Base-by-base conservation (phyloP, 805 yeast genomes). In the Candida berthetii region DNA sequence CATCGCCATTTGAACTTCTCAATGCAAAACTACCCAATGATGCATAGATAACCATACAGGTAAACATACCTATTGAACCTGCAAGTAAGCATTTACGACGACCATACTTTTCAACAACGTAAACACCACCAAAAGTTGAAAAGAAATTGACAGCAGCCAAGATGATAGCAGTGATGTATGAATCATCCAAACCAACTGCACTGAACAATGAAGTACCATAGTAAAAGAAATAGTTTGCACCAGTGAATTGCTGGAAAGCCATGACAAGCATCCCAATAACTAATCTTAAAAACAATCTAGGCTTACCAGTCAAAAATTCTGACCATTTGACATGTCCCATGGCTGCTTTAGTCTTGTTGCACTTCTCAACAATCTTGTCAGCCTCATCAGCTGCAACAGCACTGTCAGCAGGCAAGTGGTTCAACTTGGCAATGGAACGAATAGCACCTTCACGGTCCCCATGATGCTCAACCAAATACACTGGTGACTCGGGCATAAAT, bases 401-500 rank as follows among this genome's bases (percentile, higher is more conserved):
- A 44, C 72, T 70, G 41, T 76, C 77, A 10, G 62, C 45, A 3
- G 66, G 47, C 28, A 68, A 62, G 52, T 71, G 72, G 66, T 80
- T 80, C 45, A 79, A 68, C 43, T 53, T 69, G 18, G 78, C 76
- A 48, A 82, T 60, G 11, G 83, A 71, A 3, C 46, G 44, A 52
- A 61, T 72, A 34, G 87, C 87, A 42, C 75, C 77, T 28, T 76
- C 81, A 29, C 68, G 47, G 42, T 62, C 68, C 35, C 63, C 66
- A 46, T 64, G 65, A 14, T 52, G 42, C 58, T 72, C 78, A 43
- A 72, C 66, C 56, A 77, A 68, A 64, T 58, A 82, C 55, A 85
- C 66, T 47, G 88, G 84, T 28, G 85, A 78, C 64, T 82, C 89
- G 29, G 88, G 87, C 73, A 80, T 78, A 48, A 69, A 66, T 53